phyloP scores from a whole-genome alignment of 2,329 filamentous ascomycete species.

The Xylaria sp. region DNA sequence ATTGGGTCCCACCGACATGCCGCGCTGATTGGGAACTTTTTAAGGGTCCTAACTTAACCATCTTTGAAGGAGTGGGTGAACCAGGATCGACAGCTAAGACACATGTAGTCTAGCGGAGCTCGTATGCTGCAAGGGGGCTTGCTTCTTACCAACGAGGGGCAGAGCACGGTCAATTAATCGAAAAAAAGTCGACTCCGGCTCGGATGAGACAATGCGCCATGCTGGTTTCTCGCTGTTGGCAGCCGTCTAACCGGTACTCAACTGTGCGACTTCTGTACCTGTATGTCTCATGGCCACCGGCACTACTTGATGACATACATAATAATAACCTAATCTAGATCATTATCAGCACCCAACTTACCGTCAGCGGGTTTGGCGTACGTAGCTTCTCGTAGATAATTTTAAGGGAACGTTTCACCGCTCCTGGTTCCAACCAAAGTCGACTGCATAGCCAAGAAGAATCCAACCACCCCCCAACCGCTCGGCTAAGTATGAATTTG shows the following conservation, averaged over 20 bases:
- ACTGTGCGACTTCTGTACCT: no score
- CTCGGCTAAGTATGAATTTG: constrained; percentile 17
- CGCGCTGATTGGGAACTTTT: constrained; percentile 3
- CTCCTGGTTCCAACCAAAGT: neutral
- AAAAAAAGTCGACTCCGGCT: neutral
- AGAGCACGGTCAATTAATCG: neutral
- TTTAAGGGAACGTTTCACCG: constrained; percentile 15
- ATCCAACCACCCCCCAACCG: constrained; percentile 7
- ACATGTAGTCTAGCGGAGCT: constrained; percentile 26
- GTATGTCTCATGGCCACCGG: constrained; percentile 12
- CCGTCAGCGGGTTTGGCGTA: neutral
- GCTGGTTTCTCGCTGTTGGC: neutral
- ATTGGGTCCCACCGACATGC: neutral
- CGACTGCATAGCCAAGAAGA: constrained; percentile 16
- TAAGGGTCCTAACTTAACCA: constrained; percentile 14
- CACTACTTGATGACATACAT: constrained; percentile 6
- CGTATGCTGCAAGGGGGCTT: constrained; percentile 35
- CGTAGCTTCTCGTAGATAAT: neutral
- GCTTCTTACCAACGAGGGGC: constrained; percentile 13
- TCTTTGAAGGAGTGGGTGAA: neutral
- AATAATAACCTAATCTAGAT: neutral
- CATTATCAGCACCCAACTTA: no score
- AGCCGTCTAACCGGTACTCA: neutral
- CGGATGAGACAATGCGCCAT: neutral
- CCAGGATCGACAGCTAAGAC: constrained; percentile 29